A percentile compares a stretch with the other conserved stretches of the same genome.
phyloP scores from a whole-genome alignment of 1,139 yeast genomes.

The Meyerozyma smithsonii region DNA sequence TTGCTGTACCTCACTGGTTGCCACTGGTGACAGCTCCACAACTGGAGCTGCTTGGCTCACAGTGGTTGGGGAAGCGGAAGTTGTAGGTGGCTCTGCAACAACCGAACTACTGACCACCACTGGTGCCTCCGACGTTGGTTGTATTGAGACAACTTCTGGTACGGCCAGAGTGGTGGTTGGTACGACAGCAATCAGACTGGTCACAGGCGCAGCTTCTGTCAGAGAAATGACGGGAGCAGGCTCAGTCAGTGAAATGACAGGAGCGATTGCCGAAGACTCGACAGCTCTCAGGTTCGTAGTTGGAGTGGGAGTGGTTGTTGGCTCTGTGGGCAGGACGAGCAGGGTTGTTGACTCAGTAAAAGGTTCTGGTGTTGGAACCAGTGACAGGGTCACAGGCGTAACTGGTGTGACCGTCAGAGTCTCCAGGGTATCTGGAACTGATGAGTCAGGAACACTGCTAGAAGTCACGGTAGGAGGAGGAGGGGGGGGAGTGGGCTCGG shows the following conservation, averaged over 20 bases:
- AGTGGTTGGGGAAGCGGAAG: neutral
- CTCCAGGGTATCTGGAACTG: slow-evolving; percentile 1
- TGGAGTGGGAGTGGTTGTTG: neutral
- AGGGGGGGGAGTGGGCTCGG: slow-evolving; percentile 3
- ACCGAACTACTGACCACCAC: slow-evolving; percentile 1
- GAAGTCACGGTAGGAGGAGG: slow-evolving; percentile 3
- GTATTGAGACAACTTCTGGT: neutral
- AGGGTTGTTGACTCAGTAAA: slow-evolving; percentile 1
- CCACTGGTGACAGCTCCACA: slow-evolving; percentile 4
- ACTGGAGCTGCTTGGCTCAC: slow-evolving; percentile 3
- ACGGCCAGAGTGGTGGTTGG: slow-evolving; percentile 1
- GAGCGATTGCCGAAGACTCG: slow-evolving; percentile 4
- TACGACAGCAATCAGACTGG: neutral
- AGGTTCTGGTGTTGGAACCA: slow-evolving; percentile 3
- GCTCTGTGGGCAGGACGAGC: neutral
- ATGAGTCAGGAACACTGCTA: neutral
- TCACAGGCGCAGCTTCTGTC: too few species aligned
- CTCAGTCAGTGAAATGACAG: neutral
- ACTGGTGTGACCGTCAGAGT: slow-evolving; percentile 2
- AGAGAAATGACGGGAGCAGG: too few species aligned
- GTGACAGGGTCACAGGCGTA: slow-evolving; percentile 1
- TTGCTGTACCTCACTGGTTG: slow-evolving; percentile 6
- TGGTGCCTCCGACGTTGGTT: neutral
- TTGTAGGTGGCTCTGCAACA: slow-evolving; percentile 4
- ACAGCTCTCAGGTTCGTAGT: neutral